Conservation (phyloP, 495 filamentous ascomycete species). For the Xylaria intraflava region DNA sequence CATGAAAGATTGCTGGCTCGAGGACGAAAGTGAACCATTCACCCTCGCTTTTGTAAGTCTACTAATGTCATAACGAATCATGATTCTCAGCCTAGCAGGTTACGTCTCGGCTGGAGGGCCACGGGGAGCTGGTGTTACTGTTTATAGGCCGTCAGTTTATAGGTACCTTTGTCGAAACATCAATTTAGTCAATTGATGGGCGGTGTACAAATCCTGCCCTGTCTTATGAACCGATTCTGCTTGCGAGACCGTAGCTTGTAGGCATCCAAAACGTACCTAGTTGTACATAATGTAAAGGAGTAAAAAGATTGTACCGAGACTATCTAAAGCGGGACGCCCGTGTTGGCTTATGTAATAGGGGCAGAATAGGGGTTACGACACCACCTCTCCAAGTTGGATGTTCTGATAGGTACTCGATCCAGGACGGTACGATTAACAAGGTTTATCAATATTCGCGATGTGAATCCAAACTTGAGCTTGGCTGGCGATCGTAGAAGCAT, state of each 20-base stretch:
- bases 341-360: no score
- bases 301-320: no score
- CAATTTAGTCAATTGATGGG: background rate
- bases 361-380: no score
- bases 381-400: no score
- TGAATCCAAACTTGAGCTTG: no score
- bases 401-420: no score
- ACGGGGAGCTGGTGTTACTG: background rate
- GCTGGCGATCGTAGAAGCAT: no score
- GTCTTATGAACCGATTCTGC: background rate
- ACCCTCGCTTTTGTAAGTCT: background rate
- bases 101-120: background rate
- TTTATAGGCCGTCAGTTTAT: background rate
- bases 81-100: conserved; percentile 6
- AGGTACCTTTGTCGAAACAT: background rate
- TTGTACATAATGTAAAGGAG: no score
- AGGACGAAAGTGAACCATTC: conserved; percentile 39
- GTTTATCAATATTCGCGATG: no score
- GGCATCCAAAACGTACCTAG: background rate
- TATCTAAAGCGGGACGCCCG: no score
- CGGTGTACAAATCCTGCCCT: background rate
- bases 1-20: conserved; percentile 47
- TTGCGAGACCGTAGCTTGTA: background rate
- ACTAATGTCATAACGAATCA: conserved; percentile 20
- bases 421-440: no score